Evolutionary conservation across 441 rosid species (phyloP).

Genomic region (Macaranga tanarius): DNA sequence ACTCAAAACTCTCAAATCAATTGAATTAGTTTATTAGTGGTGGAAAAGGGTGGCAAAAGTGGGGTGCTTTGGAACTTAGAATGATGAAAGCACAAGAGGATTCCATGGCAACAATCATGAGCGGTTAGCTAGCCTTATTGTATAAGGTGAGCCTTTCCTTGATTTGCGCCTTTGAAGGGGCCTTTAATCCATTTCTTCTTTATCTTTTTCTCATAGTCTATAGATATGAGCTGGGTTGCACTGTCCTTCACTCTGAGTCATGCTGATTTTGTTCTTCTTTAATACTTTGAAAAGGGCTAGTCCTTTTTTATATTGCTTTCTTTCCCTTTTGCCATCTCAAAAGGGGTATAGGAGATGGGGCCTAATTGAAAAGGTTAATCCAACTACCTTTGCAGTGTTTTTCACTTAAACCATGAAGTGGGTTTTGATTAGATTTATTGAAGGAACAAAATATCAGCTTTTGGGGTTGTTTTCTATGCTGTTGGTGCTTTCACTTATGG

Average conservation of each 20-base stretch:
- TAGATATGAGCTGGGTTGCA: slow-evolving; percentile 46
- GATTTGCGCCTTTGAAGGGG: slow-evolving; percentile 45
- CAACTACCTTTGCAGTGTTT: slow-evolving; percentile 6
- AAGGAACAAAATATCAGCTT: neutral
- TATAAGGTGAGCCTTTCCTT: slow-evolving; percentile 28
- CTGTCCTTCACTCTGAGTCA: slow-evolving; percentile 5
- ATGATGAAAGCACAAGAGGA: slow-evolving; percentile 20
- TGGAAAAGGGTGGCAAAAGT: neutral
- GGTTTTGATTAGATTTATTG: neutral
- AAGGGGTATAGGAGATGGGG: neutral
- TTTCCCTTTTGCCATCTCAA: slow-evolving; percentile 10
- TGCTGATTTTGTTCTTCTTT: neutral
- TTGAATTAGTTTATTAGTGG: neutral
- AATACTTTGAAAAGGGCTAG: neutral
- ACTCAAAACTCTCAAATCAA: too few species aligned
- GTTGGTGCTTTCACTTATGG: neutral
- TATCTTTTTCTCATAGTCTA: neutral
- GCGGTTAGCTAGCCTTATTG: slow-evolving; percentile 1
- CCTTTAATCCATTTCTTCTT: slow-evolving; percentile 4
- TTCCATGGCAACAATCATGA: slow-evolving; percentile 23
- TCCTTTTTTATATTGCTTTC: neutral
- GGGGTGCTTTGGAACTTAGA: neutral
- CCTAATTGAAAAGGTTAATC: neutral
- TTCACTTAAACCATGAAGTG: neutral
- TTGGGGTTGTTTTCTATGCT: neutral